Evolutionary conservation across 2,329 filamentous ascomycete genomes (phyloP).

Genomic region (Xylariales sp.): DNA sequence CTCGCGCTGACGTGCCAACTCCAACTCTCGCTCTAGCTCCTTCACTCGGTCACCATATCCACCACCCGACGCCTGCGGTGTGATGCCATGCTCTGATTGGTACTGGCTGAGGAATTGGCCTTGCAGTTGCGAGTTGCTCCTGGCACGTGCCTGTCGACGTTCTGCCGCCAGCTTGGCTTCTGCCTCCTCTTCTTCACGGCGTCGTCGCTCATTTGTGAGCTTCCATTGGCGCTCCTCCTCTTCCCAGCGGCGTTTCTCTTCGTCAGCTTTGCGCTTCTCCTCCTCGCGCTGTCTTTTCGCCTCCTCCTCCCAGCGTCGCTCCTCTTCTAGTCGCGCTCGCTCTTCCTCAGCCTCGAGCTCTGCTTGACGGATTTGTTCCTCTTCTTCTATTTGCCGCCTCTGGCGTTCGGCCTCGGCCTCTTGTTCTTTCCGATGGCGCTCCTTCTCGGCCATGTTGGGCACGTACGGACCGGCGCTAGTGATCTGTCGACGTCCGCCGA

Average conservation of each 20-base stretch:
- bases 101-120: conserved; percentile 88
- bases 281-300: conserved; percentile 54
- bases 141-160: conserved; percentile 54
- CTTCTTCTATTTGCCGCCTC: conserved; percentile 49
- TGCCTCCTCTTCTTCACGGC: conserved; percentile 68
- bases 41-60: conserved; percentile 65
- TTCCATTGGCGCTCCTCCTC: conserved; percentile 76
- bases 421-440: conserved; percentile 57
- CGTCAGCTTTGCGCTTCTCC: conserved; percentile 58
- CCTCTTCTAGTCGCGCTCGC: conserved; percentile 56
- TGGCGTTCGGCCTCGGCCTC: conserved; percentile 57
- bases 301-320: conserved; percentile 63
- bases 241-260: conserved; percentile 71
- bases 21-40: conserved; percentile 71
- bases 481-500: conserved; percentile 89
- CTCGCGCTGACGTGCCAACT: conserved; percentile 59
- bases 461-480: conserved; percentile 77
- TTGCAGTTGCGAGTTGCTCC: conserved; percentile 64
- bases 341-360: conserved; percentile 57
- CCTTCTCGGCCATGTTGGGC: conserved; percentile 79
- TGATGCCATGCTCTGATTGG: conserved; percentile 60
- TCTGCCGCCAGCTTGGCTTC: conserved; percentile 65
- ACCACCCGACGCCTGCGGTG: conserved; percentile 31
- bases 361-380: conserved; percentile 40
- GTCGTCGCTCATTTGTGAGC: conserved; percentile 67